phyloP scores from a whole-genome alignment of 1,284 basidiomycete species.

The Cystobasidium sp. region DNA sequence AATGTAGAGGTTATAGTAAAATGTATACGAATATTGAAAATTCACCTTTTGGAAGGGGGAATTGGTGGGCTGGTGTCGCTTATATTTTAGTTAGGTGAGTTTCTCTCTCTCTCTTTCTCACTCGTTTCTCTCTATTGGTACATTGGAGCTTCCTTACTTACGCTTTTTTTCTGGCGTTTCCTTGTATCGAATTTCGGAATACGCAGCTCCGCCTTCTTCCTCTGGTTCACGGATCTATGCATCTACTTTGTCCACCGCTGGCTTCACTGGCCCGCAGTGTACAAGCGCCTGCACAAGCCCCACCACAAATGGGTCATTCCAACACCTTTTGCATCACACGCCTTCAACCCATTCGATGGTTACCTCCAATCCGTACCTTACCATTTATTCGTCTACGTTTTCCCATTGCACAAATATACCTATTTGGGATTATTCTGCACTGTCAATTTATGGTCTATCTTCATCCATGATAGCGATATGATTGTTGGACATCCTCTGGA shows the following conservation, averaged over 20 bases:
- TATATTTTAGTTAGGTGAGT: slow-evolving; percentile 56
- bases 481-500: slow-evolving; percentile 90
- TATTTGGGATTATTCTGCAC: slow-evolving; percentile 83
- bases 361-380: slow-evolving; percentile 93
- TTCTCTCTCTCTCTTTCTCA: slow-evolving; percentile 8
- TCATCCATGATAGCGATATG: slow-evolving; percentile 99
- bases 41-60: slow-evolving; percentile 61
- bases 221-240: slow-evolving; percentile 86
- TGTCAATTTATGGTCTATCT: slow-evolving; percentile 89
- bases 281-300: slow-evolving; percentile 73
- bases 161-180: slow-evolving; percentile 52
- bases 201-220: slow-evolving; percentile 62
- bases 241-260: slow-evolving; percentile 96
- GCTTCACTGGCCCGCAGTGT: slow-evolving; percentile 82
- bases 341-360: slow-evolving; percentile 96
- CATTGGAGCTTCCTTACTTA: slow-evolving; percentile 16
- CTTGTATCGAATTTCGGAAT: not conserved
- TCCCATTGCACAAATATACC: slow-evolving; percentile 83
- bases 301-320: slow-evolving; percentile 99
- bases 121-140: not conserved
- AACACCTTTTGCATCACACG: slow-evolving; percentile 94
- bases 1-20: slow-evolving; percentile 82
- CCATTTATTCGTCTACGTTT: slow-evolving; percentile 87
- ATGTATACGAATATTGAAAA: slow-evolving; percentile 78
- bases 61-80: slow-evolving; percentile 55